Base-by-base conservation (phyloP, 225 moss, liverwort and hornwort genomes). In the Takakia lepidozioides region DNA sequence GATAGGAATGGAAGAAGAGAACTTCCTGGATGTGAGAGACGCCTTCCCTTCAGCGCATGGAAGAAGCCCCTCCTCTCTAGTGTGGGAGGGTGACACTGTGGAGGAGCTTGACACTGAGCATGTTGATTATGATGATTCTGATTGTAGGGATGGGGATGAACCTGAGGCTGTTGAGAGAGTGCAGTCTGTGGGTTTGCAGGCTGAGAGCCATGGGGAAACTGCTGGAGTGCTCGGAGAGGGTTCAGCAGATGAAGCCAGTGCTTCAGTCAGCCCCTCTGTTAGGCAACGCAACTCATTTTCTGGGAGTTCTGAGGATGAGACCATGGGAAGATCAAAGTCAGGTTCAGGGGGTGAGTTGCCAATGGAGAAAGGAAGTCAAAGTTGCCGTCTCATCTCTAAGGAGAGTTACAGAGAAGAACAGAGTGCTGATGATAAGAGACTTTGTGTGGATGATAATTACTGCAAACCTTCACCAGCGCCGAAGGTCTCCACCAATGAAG, bases 91-190 rank as follows among this genome's bases (percentile, higher is more conserved):
- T 32, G 32, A 32, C 11, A 55, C 58, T 16, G 72, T 68, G 24
- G 98, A 91, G 67, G 95, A 98, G 51, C 76, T 86, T 57, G 93
- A 89, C 64, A 80, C 86, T 16, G 95, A 91, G 65, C 69, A 91
- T 72, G 98, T 98, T 29, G 98, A 98, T 73, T 98, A 98, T 55
- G 91, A 75, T 27, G 85, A 85, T 63, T 98, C 98, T 36, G 87
- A 90, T 48, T 68, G 74, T 38, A 86, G 82, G 65, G 84, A 84
- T 59, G 95, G 82, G 25, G 87, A 85, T 10, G 98, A 85, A 16
- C 63, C 44, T 52, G 86, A 74, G 26, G 48, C 77, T 58, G 95
- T 90, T 43, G 77, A 73, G 20, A 77, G 58, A 60, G 26, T 38
- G 55, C 74, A 63, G 49, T 72, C 62, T 27, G 69, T 65, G 44